phyloP scores from a whole-genome alignment of 257 asterid genomes.

The Plantago ovata region DNA sequence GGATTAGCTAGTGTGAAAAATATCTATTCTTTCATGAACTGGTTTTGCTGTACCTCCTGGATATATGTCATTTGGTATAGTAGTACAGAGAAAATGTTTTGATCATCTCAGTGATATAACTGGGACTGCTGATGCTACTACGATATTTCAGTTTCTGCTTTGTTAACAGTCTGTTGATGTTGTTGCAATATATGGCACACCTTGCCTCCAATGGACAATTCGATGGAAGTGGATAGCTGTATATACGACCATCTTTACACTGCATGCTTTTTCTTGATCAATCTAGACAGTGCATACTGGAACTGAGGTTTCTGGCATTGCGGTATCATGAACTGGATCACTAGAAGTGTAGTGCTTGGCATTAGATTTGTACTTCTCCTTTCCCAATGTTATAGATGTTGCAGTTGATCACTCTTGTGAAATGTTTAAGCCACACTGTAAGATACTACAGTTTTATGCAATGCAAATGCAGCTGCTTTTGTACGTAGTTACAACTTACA shows the following conservation, averaged over 20 bases:
- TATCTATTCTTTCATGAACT: too few relatives aligned
- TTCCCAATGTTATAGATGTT: neutral
- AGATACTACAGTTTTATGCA: neutral
- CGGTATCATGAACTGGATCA: neutral
- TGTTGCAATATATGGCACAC: conserved; percentile 90
- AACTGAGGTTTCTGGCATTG: neutral
- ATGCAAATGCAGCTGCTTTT: neutral
- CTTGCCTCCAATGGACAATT: conserved; percentile 75
- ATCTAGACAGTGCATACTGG: conserved; percentile 7
- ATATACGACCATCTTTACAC: neutral
- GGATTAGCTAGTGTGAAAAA: neutral
- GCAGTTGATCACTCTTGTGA: neutral
- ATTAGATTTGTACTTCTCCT: conserved; percentile 5
- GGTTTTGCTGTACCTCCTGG: neutral
- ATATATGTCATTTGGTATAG: too few relatives aligned
- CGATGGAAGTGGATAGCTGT: conserved; percentile 73
- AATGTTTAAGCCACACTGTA: neutral
- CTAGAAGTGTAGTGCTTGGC: neutral
- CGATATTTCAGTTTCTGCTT: neutral
- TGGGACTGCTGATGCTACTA: neutral
- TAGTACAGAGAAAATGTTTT: neutral
- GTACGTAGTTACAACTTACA: too few relatives aligned
- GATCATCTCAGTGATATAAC: neutral
- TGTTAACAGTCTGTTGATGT: neutral
- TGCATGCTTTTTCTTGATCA: neutral